phyloP scores from a whole-genome alignment of 169 alveolate species.

The Perkinsus marinus region DNA sequence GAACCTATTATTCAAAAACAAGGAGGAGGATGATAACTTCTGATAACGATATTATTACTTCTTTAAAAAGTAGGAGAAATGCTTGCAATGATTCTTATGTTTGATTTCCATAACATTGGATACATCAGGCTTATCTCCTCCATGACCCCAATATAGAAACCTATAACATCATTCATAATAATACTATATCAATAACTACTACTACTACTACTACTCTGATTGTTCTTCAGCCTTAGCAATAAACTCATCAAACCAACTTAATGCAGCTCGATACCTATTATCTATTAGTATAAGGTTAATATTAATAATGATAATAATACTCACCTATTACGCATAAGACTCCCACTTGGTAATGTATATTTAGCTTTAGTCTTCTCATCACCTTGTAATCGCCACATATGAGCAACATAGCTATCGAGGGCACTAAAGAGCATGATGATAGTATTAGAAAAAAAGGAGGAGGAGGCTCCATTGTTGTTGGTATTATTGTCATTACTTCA shows the following conservation, averaged over 20 bases:
- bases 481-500: not conserved
- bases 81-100: not conserved
- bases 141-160: not conserved
- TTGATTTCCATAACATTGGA: not conserved
- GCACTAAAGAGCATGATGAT: constrained; percentile 6
- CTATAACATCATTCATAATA: not conserved
- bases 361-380: constrained; percentile 11
- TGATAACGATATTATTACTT: not conserved
- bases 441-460: too few species aligned
- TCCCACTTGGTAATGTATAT: not conserved
- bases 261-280: not conserved
- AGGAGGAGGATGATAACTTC: not conserved
- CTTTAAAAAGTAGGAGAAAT: not conserved
- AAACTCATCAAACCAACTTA: not conserved
- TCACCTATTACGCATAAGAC: not conserved
- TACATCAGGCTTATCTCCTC: not conserved
- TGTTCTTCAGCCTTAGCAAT: not conserved
- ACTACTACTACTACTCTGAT: not conserved
- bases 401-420: constrained; percentile 18
- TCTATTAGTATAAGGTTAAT: too few species aligned
- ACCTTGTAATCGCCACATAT: constrained; percentile 19
- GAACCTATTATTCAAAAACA: not conserved
- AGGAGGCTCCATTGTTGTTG: too few species aligned
- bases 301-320: too few species aligned
- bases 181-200: not conserved